Conservation (phyloP, 352 stramenopile genomes). For the Pythium inflatum region DNA sequence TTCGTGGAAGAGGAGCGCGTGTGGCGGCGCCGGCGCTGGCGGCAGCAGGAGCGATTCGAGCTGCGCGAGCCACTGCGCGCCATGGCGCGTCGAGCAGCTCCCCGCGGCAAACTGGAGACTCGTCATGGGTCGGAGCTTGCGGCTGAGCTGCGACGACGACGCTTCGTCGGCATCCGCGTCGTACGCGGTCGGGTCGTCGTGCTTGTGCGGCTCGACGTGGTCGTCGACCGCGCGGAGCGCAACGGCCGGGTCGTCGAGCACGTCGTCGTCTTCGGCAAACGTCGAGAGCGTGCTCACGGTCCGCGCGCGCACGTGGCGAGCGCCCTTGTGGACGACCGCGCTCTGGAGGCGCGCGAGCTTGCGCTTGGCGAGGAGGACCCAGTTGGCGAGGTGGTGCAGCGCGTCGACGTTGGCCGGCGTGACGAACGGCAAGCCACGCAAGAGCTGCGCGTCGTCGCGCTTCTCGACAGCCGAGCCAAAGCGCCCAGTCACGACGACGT, state of each 20-base stretch:
- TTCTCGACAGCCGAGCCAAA: conserved; percentile 45
- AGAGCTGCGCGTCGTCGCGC: conserved; percentile 26
- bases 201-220: conserved; percentile 21
- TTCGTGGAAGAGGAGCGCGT: conserved; percentile 82
- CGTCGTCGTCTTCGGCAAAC: conserved; percentile 36
- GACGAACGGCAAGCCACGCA: conserved; percentile 32
- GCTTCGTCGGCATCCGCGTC: conserved; percentile 34
- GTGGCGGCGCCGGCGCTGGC: conserved; percentile 36
- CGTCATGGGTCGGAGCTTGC: conserved; percentile 79
- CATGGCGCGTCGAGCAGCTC: conserved; percentile 56
- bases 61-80: conserved; percentile 67
- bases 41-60: conserved; percentile 65
- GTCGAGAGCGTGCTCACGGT: conserved; percentile 57
- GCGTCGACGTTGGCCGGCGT: conserved; percentile 76
- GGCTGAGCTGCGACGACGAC: conserved; percentile 57
- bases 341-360: conserved; percentile 65
- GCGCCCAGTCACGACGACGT: conserved; percentile 50
- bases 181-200: not conserved
- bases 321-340: conserved; percentile 38
- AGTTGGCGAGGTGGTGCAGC: conserved; percentile 77
- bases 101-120: conserved; percentile 78
- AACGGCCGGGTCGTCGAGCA: conserved; percentile 6
- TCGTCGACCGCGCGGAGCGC: conserved; percentile 10
- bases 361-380: conserved; percentile 76
- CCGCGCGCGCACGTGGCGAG: conserved; percentile 33